Percentiles rank a stretch among this genome's conserved stretches.
phyloP scores from a whole-genome alignment of 2,329 filamentous ascomycete genomes.

The Elsinoe australis region DNA sequence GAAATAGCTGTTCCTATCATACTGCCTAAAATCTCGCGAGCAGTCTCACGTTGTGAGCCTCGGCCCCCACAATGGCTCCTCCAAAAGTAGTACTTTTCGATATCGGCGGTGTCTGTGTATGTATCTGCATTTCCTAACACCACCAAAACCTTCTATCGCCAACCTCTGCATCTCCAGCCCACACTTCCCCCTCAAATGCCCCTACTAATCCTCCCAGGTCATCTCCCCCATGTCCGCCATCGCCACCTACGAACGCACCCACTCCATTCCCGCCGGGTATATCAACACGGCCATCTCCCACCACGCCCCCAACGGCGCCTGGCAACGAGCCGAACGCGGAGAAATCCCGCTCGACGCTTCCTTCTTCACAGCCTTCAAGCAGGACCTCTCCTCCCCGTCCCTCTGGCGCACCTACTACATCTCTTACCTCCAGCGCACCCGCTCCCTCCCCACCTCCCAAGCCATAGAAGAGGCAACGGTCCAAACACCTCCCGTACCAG shows the following conservation, averaged over 20 bases:
- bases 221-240: constrained; percentile 89
- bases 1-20: no score
- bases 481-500: constrained; percentile 54
- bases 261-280: constrained; percentile 77
- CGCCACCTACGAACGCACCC: constrained; percentile 72
- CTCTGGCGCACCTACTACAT: constrained; percentile 60
- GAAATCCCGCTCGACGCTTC: constrained; percentile 64
- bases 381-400: constrained; percentile 58
- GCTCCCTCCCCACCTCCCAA: constrained; percentile 33
- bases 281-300: constrained; percentile 83
- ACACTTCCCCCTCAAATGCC: constrained; percentile 18
- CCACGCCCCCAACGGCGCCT: constrained; percentile 69
- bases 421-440: constrained; percentile 17
- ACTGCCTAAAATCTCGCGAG: no score
- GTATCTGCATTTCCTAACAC: constrained; percentile 33
- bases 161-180: neutral
- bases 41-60: neutral
- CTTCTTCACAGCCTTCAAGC: constrained; percentile 71
- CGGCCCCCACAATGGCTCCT: constrained; percentile 6
- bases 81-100: constrained; percentile 83
- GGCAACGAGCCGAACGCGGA: constrained; percentile 83
- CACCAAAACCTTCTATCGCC: no score
- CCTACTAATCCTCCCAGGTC: constrained; percentile 50
- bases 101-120: constrained; percentile 92
- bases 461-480: constrained; percentile 26